A percentile compares a stretch with the other conserved stretches of the same genome.
These are phyloP conservation scores for Gypsophila paniculata DNA, from an alignment of 179 eudicot genomes.

Conservation along the genomic window DNA sequence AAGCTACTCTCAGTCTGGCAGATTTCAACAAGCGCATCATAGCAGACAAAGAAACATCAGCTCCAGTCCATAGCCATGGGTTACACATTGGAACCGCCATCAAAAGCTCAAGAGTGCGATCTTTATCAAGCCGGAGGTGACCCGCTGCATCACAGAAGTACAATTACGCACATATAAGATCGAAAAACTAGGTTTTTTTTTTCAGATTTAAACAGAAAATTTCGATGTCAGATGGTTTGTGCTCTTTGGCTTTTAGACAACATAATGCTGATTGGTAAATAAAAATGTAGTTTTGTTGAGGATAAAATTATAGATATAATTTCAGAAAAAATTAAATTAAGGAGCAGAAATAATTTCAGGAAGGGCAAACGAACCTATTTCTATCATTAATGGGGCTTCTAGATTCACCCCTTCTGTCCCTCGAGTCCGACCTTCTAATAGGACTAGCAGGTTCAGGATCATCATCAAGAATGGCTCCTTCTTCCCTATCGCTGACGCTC, in stretches of 20 bases:
- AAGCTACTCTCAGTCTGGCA: not conserved
- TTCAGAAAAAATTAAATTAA: no score
- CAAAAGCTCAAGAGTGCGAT: constrained; percentile 25
- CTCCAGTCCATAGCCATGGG: not conserved
- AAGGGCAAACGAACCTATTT: constrained; percentile 34
- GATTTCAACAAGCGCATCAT: constrained; percentile 9
- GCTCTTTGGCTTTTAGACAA: not conserved
- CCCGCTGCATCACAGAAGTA: constrained; percentile 32
- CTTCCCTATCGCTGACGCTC: constrained; percentile 25
- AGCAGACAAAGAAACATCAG: not conserved
- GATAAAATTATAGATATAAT: not conserved
- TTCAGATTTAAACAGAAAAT: no score
- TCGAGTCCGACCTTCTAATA: constrained; percentile 16
- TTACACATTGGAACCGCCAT: not conserved
- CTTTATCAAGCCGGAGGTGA: constrained; percentile 43
- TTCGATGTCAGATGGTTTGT: no score
- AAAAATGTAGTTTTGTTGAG: not conserved
- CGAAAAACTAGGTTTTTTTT: not conserved
- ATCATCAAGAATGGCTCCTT: constrained; percentile 41
- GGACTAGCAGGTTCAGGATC: constrained; percentile 31
- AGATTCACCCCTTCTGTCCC: constrained; percentile 31
- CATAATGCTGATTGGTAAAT: not conserved
- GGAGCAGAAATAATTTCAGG: constrained; percentile 1
- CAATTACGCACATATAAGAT: not conserved
- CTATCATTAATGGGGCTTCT: constrained; percentile 46